Evolutionary conservation across 371 early-diverging fungal species (phyloP), one percentile per base, ranked within the genome.

Genomic region (Mortierella sp.): DNA sequence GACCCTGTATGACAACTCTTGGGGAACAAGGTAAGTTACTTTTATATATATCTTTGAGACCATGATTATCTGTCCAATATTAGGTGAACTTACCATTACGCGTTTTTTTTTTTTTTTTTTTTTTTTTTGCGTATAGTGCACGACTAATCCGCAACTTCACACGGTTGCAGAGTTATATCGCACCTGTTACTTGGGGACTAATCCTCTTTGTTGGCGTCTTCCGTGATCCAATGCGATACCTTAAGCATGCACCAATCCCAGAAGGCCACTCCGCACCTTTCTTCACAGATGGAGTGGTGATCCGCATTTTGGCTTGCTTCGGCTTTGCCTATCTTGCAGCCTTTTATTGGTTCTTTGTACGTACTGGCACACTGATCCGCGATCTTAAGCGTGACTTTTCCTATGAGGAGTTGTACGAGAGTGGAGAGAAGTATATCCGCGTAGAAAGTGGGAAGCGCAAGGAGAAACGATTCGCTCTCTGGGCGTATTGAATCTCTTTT

Each of bases 1-100:
- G 24, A 89, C 91, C 1, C 76, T 90, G 10, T 89, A 89, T 81
- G 91, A 90, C 66, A 87, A 89, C 6, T 87, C 89, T n/a, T 90
- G 91, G 91, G 90, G 91, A 3, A 90, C 91, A 9, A 88, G 87
- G 58, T 40, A 72, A 59, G 65, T 39, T 5, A 0, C 22, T 55
- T 18, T 63, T 52, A 5, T 61, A 16, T 35, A 37, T 40, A 20
- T 63, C 39, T 18, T 18, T 49, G 52, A n/a, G 32, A 32, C 14
- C 32, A 22, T 59, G 59, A 26, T 60, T 18, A 18, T 18, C n/a
- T 35, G 8, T 60, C 16, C 16, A 11, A 16, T 43, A 11, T 11
- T 2, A 30, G 43, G 16, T 20, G 16, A 49, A 49, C 4, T 49
- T 18, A 55, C 55, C 14, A 30, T 30, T 18, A 14, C 32, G 6